phyloP scores from a whole-genome alignment of 345 rosid genomes.

The Draba incana region DNA sequence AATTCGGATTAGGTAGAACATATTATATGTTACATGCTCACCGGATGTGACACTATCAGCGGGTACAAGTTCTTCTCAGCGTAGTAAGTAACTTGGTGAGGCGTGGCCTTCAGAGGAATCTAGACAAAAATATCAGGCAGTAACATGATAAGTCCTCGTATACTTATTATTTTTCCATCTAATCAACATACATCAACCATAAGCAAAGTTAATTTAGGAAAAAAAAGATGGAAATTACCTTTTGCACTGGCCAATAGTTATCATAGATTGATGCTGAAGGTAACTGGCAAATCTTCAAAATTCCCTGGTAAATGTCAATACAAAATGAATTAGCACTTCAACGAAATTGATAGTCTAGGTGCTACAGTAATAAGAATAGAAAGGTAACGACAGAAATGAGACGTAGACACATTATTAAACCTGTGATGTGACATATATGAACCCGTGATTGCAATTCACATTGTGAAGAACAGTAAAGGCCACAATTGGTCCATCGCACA shows the following conservation, averaged over 20 bases:
- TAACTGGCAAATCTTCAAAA: constrained; percentile 91
- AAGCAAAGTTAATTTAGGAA: constrained; percentile 4
- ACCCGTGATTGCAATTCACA: constrained; percentile 94
- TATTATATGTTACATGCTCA: constrained; percentile 49
- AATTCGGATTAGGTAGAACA: constrained; percentile 5
- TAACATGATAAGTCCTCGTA: constrained; percentile 28
- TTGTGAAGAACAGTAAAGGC: constrained; percentile 99
- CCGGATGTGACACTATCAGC: constrained; percentile 85
- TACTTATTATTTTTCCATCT: constrained; percentile 17
- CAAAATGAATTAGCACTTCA: constrained; percentile 19
- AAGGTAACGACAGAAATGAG: constrained; percentile 26
- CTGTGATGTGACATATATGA: constrained; percentile 93
- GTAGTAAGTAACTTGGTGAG: constrained; percentile 96
- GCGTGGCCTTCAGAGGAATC: constrained; percentile 93
- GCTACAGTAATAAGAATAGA: constrained; percentile 14
- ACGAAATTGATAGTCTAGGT: constrained; percentile 29
- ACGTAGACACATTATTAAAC: constrained; percentile 43
- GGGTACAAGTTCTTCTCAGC: constrained; percentile 90
- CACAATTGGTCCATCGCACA: constrained; percentile 86
- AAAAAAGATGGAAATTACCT: constrained; percentile 48
- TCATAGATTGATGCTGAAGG: constrained; percentile 84
- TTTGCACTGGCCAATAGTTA: constrained; percentile 97
- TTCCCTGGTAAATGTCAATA: constrained; percentile 58
- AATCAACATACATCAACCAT: constrained; percentile 21
- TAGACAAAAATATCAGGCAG: constrained; percentile 43